These are phyloP conservation scores for Piper longum DNA, from an alignment of 164 flowering plant species.

Conservation along the genomic window DNA sequence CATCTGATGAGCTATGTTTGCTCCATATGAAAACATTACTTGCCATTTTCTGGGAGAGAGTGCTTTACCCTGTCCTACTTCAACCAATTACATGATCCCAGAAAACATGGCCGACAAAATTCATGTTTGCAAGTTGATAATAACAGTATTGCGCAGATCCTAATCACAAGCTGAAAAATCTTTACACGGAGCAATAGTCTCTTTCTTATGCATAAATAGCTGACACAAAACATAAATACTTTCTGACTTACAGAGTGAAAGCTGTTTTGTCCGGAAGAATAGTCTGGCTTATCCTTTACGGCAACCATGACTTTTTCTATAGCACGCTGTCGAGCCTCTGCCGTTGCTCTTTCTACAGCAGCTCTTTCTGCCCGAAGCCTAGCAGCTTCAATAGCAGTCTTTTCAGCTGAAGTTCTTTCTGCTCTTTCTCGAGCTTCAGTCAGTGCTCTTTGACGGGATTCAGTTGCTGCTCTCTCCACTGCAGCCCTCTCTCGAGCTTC, in stretches of 20 bases:
- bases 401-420: constrained; percentile 45
- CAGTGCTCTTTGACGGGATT: constrained; percentile 69
- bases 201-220: too few species aligned
- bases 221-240: too few species aligned
- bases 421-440: constrained; percentile 74
- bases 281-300: constrained; percentile 28
- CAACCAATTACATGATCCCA: background rate
- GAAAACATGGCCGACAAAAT: constrained; percentile 1
- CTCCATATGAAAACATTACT: too few species aligned
- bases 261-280: constrained; percentile 29
- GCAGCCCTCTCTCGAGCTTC: too few species aligned
- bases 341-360: constrained; percentile 82
- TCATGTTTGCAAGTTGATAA: constrained; percentile 8
- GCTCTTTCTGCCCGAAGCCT: constrained; percentile 72
- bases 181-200: too few species aligned
- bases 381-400: constrained; percentile 40
- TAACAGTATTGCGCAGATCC: too few species aligned
- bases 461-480: too few species aligned
- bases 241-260: too few species aligned
- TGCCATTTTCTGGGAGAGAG: too few species aligned
- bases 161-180: too few species aligned
- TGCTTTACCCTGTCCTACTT: too few species aligned
- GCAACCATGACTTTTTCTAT: constrained; percentile 57
- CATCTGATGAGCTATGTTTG: too few species aligned
- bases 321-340: constrained; percentile 82